phyloP scores from a whole-genome alignment of 2,329 filamentous ascomycete genomes.

The Microcyclosporella mali region DNA sequence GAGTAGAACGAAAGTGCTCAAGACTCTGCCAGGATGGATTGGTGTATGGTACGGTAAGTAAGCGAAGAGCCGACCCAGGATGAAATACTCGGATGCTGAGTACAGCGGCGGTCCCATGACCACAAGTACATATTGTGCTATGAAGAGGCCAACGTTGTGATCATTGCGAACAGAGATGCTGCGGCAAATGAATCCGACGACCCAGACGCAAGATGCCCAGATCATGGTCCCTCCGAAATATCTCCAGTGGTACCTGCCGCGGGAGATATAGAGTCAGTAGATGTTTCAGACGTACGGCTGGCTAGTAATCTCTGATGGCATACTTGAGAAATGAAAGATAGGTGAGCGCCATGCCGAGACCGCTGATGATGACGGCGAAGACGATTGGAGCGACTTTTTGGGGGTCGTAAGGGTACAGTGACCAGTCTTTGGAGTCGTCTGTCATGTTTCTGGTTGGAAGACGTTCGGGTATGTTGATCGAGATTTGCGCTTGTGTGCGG shows the following conservation, averaged over 20 bases:
- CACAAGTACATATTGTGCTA: slow-evolving; percentile 37
- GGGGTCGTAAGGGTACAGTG: slow-evolving; percentile 34
- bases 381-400: slow-evolving; percentile 50
- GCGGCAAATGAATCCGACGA: slow-evolving; percentile 51
- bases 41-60: slow-evolving; percentile 57
- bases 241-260: slow-evolving; percentile 22
- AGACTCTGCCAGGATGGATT: slow-evolving; percentile 52
- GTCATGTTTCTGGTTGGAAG: neutral
- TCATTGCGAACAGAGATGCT: slow-evolving; percentile 49
- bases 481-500: neutral
- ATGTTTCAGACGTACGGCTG: too few relatives aligned
- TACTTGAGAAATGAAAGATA: slow-evolving; percentile 48
- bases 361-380: slow-evolving; percentile 45
- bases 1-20: slow-evolving; percentile 53
- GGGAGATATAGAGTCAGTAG: too few relatives aligned
- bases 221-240: slow-evolving; percentile 22
- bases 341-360: slow-evolving; percentile 45
- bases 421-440: slow-evolving; percentile 12
- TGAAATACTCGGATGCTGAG: slow-evolving; percentile 56
- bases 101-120: slow-evolving; percentile 49
- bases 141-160: slow-evolving; percentile 36
- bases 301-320: too few relatives aligned
- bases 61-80: slow-evolving; percentile 54
- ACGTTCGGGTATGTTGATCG: neutral
- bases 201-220: slow-evolving; percentile 27